These are phyloP conservation scores for Ogataea ganodermae DNA, from an alignment of 805 yeast species.

Conservation along the genomic window DNA sequence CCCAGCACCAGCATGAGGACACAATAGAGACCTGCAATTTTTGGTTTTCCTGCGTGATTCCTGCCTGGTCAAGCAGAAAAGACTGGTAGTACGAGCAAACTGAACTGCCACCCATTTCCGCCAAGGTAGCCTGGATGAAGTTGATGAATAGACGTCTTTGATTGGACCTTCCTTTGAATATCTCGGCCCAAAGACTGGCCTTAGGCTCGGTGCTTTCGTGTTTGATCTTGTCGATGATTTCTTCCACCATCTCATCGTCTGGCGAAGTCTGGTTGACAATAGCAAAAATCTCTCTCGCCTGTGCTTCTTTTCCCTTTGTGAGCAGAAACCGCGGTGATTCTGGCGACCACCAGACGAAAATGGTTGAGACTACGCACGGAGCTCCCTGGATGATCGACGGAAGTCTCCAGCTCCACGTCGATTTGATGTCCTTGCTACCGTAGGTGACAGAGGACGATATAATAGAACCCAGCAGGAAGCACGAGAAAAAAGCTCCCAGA, in stretches of 20 bases:
- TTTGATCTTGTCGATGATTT: conserved; percentile 25
- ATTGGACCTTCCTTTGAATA: conserved; percentile 37
- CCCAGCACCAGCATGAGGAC: conserved; percentile 21
- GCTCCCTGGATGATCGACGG: conserved; percentile 53
- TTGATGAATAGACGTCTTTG: conserved; percentile 40
- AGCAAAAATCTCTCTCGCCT: conserved; percentile 41
- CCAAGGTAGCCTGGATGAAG: conserved; percentile 32
- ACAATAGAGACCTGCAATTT: conserved; percentile 29
- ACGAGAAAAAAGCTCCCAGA: conserved; percentile 44
- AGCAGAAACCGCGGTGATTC: conserved; percentile 44
- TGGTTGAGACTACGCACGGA: conserved; percentile 43
- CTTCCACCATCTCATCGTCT: conserved; percentile 31
- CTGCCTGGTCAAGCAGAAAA: conserved; percentile 31
- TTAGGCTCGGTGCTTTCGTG: conserved; percentile 37
- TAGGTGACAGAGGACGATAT: conserved; percentile 44
- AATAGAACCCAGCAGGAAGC: conserved; percentile 47
- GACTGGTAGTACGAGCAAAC: conserved; percentile 47
- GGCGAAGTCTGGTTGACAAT: conserved; percentile 34
- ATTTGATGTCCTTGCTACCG: conserved; percentile 36
- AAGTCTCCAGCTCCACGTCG: conserved; percentile 53
- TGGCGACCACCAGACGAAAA: conserved; percentile 39
- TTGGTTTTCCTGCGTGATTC: conserved; percentile 21
- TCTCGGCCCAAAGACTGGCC: conserved; percentile 25
- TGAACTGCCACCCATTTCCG: conserved; percentile 47
- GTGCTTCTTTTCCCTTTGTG: conserved; percentile 37